Base-by-base conservation (phyloP, 805 yeast species). In the Barnettozyma vustinii region DNA sequence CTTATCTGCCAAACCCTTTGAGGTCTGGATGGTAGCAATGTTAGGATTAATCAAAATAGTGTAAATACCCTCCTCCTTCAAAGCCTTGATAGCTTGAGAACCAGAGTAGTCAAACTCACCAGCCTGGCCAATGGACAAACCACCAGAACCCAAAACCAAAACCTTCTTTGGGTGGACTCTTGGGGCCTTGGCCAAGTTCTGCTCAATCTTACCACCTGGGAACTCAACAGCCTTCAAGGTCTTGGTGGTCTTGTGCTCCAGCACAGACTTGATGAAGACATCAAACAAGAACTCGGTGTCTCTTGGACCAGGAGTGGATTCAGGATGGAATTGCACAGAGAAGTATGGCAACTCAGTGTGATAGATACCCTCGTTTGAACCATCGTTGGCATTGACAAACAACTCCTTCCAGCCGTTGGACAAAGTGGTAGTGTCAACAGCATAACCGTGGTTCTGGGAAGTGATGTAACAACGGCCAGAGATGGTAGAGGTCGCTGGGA, bases 101-200 rank as follows among this genome's bases (percentile, higher is more conserved):
- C 99, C 99, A 42, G 97, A 90, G 73, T 94, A 94, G 69, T 94
- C 99, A 64, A 94, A 94, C 73, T 94, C 99, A 71, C 99, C 99
- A 55, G 99, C 99, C 75, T 94, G 99, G 57, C 99, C 99, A 66
- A 94, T 94, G 49, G 96, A 87, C 62, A 94, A 77, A 67, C 99
- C 99, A 75, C 99, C 99, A 46, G 97, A 91, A 62, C 99, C 99
- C 62, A 94, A 79, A 52, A 90, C 91, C 61, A 90, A 80, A 45
- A 89, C 96, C 73, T 94, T 94, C 78, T 90, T 89, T 60, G 84
- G 96, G 50, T 84, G 75, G 37, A 82, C 86, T 61, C 80, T 80
- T 61, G 97, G 97, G 61, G 83, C 83, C 40, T 81, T 80, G 37
- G 82, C 83, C 57, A 77, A 67, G 72, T 88, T 89, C 46, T 87